Base-by-base conservation (phyloP, 257 asterid species). In the Verbascum thapsus region DNA sequence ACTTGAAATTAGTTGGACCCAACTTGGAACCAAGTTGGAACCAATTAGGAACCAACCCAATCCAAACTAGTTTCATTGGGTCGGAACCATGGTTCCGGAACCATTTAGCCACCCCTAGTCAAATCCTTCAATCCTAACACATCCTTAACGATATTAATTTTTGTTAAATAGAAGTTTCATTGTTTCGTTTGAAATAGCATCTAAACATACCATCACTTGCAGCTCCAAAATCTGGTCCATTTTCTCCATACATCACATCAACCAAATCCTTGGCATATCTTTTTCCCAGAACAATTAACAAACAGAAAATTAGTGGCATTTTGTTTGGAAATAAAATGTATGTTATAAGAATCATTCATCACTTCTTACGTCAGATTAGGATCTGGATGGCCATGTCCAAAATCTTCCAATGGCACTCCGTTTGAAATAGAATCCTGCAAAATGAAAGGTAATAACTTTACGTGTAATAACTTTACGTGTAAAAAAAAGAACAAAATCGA, bases 351-450 rank as follows among this genome's bases (percentile, higher is more conserved):
- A 55, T 54, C 11, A 9, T 44, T 7, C 47, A 50, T n/a, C n/a
- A 47, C 42, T 73, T 66, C 94, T 87, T 82, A 94, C 95, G 92
- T 90, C 57, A 94, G 90, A 74, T 94, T 94, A 62, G 97, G 99
- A 74, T 94, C 97, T 53, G 97, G 97, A 82, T 94, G 99, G 41
- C 99, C 99, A 50, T 90, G 95, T 42, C 97, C 99, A 72, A 94
- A 94, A 78, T 94, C 96, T 76, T 87, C 99, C 43, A 84, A 77
- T 2, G 97, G 99, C 76, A 87, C 88, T 61, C 97, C 99, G 43
- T 90, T 94, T 34, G 64, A 52, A 63, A 94, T 80, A 48, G 95
- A 85, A 63, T 85, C 88, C 99, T 94, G 68, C 63, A 66, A 12
- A 55, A 53, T 20, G 42, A 54, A 53, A 68, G 39, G 47, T 18